phyloP scores from a whole-genome alignment of 208 protist species.

The Leishmania aethiopica region DNA sequence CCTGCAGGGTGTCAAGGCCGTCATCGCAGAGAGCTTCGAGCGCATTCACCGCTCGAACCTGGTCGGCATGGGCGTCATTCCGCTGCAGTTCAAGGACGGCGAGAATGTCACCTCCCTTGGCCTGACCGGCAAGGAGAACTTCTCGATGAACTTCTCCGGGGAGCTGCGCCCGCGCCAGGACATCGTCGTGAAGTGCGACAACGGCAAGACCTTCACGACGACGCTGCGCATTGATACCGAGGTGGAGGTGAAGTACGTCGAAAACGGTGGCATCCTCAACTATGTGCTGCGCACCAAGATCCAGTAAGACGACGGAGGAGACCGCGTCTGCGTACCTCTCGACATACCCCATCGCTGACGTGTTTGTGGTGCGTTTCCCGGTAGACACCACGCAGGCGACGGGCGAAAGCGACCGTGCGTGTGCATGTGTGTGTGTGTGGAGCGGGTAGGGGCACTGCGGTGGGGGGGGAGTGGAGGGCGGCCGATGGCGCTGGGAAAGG shows the following conservation, averaged over 20 bases:
- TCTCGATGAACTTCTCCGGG: conserved; percentile 87
- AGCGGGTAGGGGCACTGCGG: too few relatives aligned
- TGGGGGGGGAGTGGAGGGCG: not conserved
- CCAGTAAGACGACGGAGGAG: conserved; percentile 4
- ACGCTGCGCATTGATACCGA: conserved; percentile 95
- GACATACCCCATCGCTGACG: not conserved
- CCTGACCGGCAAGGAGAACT: conserved; percentile 93
- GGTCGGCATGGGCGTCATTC: conserved; percentile 96
- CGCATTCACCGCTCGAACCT: conserved; percentile 96
- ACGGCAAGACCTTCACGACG: conserved; percentile 87
- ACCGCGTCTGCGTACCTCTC: not conserved
- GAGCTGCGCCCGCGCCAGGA: conserved; percentile 85
- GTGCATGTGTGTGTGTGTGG: not conserved
- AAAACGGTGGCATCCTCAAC: conserved; percentile 94
- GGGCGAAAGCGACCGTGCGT: not conserved
- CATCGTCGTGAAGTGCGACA: conserved; percentile 83
- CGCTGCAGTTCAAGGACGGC: conserved; percentile 94
- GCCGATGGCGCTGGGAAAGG: not conserved
- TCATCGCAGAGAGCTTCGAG: conserved; percentile 95
- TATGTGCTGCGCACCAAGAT: conserved; percentile 89
- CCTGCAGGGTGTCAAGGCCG: conserved; percentile 94
- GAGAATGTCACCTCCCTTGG: conserved; percentile 85
- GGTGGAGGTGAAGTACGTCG: conserved; percentile 94
- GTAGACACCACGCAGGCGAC: not conserved
- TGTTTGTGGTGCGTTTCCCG: not conserved